Conservation (phyloP, 2,329 filamentous ascomycete species). For the Alternaria hordeiaustralica region DNA sequence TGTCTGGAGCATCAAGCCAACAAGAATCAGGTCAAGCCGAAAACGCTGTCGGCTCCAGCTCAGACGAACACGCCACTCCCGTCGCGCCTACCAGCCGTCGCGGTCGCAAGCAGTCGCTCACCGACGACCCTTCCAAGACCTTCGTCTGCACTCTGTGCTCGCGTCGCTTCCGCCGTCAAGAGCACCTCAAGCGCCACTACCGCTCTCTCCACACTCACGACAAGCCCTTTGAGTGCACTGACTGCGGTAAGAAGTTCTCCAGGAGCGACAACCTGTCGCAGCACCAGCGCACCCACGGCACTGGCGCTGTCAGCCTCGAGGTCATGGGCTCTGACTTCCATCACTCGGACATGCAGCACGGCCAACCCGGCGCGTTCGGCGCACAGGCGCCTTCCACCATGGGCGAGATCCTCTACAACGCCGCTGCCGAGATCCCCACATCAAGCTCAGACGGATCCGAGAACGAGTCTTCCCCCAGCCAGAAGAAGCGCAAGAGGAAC, state of each 20-base stretch:
- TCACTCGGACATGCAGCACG: conserved; percentile 54
- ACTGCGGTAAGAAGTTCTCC: conserved; percentile 99
- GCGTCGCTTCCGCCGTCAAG: conserved; percentile 95
- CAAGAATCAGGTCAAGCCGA: conserved; percentile 47
- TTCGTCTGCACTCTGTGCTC: conserved; percentile 97
- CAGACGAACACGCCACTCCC: conserved; percentile 48
- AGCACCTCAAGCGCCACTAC: conserved; percentile 98
- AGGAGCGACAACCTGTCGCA: conserved; percentile 96
- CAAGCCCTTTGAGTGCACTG: conserved; percentile 96
- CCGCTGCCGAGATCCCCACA: conserved; percentile 46
- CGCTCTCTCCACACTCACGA: conserved; percentile 97
- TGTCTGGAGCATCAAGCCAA: conserved; percentile 48
- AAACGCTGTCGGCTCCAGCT: conserved; percentile 56
- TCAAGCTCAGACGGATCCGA: conserved; percentile 48
- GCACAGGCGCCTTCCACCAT: conserved; percentile 47
- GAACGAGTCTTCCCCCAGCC: conserved; percentile 48
- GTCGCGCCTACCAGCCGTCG: conserved; percentile 75
- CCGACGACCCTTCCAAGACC: conserved; percentile 97
- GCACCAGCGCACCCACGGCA: conserved; percentile 91
- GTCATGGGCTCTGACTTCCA: conserved; percentile 71
- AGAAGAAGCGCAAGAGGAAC: conserved; percentile 75
- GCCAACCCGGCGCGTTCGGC: conserved; percentile 34
- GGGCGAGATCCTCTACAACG: conserved; percentile 48
- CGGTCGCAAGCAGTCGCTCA: conserved; percentile 96
- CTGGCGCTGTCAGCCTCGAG: conserved; percentile 88